These are phyloP conservation scores for Amyloporia xantha DNA, from an alignment of 768 basidiomycete species.

Conservation along the genomic window DNA sequence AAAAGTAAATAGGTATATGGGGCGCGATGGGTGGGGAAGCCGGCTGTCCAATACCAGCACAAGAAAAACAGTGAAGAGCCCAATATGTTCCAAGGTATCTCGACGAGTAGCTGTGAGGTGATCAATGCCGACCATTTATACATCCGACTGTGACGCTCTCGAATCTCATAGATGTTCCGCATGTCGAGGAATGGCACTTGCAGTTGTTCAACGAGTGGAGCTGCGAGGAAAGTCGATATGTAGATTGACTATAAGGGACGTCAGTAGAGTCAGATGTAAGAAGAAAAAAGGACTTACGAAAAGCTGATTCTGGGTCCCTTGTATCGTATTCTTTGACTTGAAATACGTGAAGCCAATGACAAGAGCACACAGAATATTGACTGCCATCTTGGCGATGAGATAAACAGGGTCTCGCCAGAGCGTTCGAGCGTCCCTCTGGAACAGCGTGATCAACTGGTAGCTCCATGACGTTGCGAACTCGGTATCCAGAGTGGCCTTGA, in stretches of 20 bases:
- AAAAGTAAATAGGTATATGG: constrained; percentile 35
- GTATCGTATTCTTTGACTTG: constrained; percentile 27
- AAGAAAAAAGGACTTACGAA: constrained; percentile 26
- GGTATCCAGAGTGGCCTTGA: constrained; percentile 17
- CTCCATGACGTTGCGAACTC: constrained; percentile 35
- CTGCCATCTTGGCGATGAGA: constrained; percentile 31
- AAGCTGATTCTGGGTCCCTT: constrained; percentile 37
- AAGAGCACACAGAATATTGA: constrained; percentile 28
- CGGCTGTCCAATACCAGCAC: constrained; percentile 46
- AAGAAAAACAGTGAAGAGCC: constrained; percentile 35
- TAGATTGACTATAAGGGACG: constrained; percentile 24
- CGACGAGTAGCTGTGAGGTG: constrained; percentile 31
- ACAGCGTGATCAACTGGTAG: constrained; percentile 28
- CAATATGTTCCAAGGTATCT: constrained; percentile 39
- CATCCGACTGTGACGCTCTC: constrained; percentile 37
- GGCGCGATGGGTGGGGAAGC: constrained; percentile 30
- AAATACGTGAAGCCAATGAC: constrained; percentile 41
- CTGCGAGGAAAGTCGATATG: constrained; percentile 28
- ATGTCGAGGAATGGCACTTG: constrained; percentile 35
- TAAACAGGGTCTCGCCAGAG: constrained; percentile 38
- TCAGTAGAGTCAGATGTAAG: not conserved
- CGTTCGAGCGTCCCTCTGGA: constrained; percentile 24
- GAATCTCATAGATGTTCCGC: constrained; percentile 33
- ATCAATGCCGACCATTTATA: constrained; percentile 34
- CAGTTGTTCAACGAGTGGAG: constrained; percentile 34